Base-by-base conservation (phyloP, 768 basidiomycete species). In the Lactarius evosmus region DNA sequence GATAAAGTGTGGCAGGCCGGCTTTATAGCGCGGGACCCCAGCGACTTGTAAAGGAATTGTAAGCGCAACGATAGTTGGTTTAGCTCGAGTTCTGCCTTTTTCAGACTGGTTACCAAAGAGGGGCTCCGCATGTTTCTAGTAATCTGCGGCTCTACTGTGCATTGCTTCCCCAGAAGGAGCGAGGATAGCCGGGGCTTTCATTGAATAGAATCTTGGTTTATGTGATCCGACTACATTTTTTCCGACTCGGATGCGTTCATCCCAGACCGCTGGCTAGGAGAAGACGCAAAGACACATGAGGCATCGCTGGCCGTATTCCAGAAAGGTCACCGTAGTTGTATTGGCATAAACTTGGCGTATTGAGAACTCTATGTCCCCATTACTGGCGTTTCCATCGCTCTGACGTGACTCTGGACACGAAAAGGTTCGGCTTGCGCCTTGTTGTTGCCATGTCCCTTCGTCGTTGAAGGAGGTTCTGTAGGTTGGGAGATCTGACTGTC, bases 131-230 rank as follows among this genome's bases (percentile, higher is more conserved):
- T 52, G 51, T 52, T 52, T 30, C 51, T 29, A 17, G 51, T 27
- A 7, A 29, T 27, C 17, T n/a, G 9, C 51, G 4, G 50, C 58
- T 57, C 65, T 34, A 50, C 65, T 22, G 64, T 60, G 59, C 55
- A 7, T 64, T 62, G 25, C 66, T 54, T 57, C 29, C 59, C 22
- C 58, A 59, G 56, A 62, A 63, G 56, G 68, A 62, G 36, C 54
- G 46, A 58, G 25, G 50, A 38, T 51, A 63, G 64, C 41, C 60
- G 65, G 61, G 51, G n/a, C 3, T 60, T 41, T 14, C 32, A 19
- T n/a, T n/a, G n/a, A n/a, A n/a, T n/a, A n/a, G n/a, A n/a, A n/a
- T n/a, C n/a, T n/a, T n/a, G n/a, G n/a, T n/a, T n/a, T n/a, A n/a
- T n/a, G n/a, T n/a, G n/a, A n/a, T n/a, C n/a, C n/a, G n/a, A n/a